Conservation (phyloP, 2,329 filamentous ascomycete species). For the Penicillium oxalicum region DNA sequence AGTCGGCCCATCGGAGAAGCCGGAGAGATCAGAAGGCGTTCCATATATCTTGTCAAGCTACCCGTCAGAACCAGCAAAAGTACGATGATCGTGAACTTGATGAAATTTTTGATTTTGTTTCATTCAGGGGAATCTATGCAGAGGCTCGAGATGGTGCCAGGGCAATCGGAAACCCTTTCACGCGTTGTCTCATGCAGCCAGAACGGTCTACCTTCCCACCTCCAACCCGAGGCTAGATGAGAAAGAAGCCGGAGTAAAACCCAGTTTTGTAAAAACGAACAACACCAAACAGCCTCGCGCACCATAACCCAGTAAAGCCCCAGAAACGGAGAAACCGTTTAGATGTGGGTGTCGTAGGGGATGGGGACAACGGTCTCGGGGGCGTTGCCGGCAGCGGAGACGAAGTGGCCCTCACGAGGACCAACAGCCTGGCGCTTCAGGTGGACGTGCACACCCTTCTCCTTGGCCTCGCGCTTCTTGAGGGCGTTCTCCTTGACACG, state of each 20-base stretch:
- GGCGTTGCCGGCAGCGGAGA: constrained; percentile 73
- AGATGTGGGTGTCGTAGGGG: constrained; percentile 98
- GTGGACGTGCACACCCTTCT: constrained; percentile 76
- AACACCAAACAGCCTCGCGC: constrained; percentile 37
- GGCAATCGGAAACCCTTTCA: constrained; percentile 33
- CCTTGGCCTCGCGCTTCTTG: constrained; percentile 89
- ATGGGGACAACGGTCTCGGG: constrained; percentile 89
- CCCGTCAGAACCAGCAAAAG: neutral
- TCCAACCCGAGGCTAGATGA: constrained; percentile 19
- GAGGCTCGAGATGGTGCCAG: constrained; percentile 33
- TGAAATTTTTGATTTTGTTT: constrained; percentile 36
- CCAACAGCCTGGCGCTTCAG: constrained; percentile 83
- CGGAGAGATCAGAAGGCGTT: too few relatives aligned
- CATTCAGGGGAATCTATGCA: constrained; percentile 43
- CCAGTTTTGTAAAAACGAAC: constrained; percentile 19
- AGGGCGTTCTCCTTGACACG: constrained; percentile 95
- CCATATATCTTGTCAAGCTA: neutral
- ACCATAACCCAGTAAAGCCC: constrained; percentile 25
- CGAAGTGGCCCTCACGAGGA: constrained; percentile 73
- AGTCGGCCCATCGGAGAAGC: too few relatives aligned
- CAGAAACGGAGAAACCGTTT: constrained; percentile 41
- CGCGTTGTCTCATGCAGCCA: constrained; percentile 35
- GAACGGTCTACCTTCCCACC: constrained; percentile 24
- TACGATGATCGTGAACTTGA: constrained; percentile 18
- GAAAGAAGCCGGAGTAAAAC: constrained; percentile 28